phyloP scores from a whole-genome alignment of 148 eudicot species.

The Fagopyrum esculentum region DNA sequence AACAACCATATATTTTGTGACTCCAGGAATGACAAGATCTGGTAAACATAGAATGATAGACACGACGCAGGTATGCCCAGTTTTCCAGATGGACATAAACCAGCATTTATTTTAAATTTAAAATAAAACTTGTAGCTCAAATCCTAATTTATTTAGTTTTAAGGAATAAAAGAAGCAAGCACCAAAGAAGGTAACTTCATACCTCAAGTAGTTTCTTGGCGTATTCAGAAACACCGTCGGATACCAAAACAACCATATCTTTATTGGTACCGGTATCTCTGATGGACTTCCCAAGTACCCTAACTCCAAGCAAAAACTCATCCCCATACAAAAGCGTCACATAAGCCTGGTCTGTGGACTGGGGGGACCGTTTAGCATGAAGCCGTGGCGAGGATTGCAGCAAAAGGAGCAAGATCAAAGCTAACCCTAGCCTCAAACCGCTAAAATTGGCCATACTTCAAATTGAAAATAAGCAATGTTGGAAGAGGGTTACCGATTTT shows the following conservation, averaged over 20 bases:
- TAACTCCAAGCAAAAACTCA: slow-evolving; percentile 78
- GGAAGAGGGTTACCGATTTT: slow-evolving; percentile 11
- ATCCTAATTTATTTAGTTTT: not conserved
- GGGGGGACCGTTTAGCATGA: slow-evolving; percentile 31
- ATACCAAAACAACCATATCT: slow-evolving; percentile 83
- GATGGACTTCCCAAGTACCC: slow-evolving; percentile 82
- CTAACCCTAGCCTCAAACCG: slow-evolving; percentile 32
- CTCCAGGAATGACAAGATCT: slow-evolving; percentile 1
- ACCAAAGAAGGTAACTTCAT: not conserved
- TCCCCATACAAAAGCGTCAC: slow-evolving; percentile 88
- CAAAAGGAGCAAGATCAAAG: slow-evolving; percentile 21
- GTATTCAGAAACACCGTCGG: slow-evolving; percentile 83
- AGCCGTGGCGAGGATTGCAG: slow-evolving; percentile 17
- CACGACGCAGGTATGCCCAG: not conserved
- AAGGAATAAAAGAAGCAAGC: not conserved
- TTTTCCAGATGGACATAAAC: not conserved
- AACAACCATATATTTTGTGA: not conserved
- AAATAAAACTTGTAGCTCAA: not conserved
- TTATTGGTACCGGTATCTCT: slow-evolving; percentile 58
- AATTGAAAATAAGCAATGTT: not conserved
- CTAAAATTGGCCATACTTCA: slow-evolving; percentile 34
- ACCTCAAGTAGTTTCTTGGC: slow-evolving; percentile 70
- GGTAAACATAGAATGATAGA: not conserved
- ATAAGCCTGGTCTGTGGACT: slow-evolving; percentile 55
- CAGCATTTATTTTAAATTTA: not conserved